These are phyloP conservation scores for Pyrrhoderma lamaoense DNA, from an alignment of 1,284 basidiomycete genomes.

Conservation along the genomic window DNA sequence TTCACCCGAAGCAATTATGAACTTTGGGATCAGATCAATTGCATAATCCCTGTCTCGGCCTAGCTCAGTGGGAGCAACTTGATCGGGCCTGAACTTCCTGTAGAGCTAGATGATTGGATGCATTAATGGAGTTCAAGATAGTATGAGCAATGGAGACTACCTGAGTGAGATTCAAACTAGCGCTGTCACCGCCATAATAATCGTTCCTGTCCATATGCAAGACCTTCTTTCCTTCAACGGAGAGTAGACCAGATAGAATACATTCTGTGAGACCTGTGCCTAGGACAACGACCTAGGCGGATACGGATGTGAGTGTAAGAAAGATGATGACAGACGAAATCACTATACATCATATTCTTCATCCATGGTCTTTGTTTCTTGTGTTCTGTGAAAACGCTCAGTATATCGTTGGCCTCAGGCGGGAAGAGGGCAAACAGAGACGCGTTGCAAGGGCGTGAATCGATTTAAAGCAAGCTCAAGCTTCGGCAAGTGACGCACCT, in stretches of 20 bases:
- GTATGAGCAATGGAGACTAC: slow-evolving; percentile 35
- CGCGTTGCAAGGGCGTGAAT: slow-evolving; percentile 7
- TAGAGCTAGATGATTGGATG: slow-evolving; percentile 61
- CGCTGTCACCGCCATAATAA: slow-evolving; percentile 98
- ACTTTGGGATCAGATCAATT: slow-evolving; percentile 92
- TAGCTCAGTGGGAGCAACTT: slow-evolving; percentile 66
- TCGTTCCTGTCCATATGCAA: slow-evolving; percentile 99
- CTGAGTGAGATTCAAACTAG: slow-evolving; percentile 96
- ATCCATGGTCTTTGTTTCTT: slow-evolving; percentile 55
- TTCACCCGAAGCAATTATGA: slow-evolving; percentile 98
- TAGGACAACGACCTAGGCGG: slow-evolving; percentile 77
- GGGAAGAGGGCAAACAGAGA: neutral
- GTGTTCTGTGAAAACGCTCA: neutral
- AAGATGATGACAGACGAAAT: slow-evolving; percentile 12
- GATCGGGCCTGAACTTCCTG: slow-evolving; percentile 85
- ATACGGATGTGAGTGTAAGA: slow-evolving; percentile 19
- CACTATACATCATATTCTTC: slow-evolving; percentile 77
- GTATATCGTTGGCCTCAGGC: neutral
- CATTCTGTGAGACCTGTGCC: slow-evolving; percentile 98
- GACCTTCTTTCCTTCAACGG: slow-evolving; percentile 99
- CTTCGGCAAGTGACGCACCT: neutral
- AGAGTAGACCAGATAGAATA: slow-evolving; percentile 93
- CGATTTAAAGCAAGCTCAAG: slow-evolving; percentile 9
- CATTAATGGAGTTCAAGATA: slow-evolving; percentile 16
- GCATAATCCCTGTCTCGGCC: slow-evolving; percentile 95